phyloP scores from a whole-genome alignment of 176 grass and related monocot genomes.

The Raddia guianensis region DNA sequence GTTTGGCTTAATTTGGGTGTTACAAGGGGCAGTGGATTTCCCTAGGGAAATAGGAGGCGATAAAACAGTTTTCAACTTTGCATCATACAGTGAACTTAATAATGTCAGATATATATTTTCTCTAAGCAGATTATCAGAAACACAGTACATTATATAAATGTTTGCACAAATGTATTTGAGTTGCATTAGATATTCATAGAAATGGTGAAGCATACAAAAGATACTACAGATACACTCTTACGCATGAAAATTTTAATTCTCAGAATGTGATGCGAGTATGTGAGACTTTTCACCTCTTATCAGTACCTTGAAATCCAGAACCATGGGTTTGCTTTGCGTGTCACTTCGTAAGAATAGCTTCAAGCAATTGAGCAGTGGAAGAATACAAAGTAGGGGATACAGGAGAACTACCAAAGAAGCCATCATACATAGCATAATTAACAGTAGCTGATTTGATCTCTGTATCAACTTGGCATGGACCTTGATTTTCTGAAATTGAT shows the following conservation, averaged over 20 bases:
- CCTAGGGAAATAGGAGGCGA: too few relatives aligned
- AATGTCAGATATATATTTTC: not conserved
- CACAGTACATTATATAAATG: not conserved
- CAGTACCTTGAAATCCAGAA: not conserved
- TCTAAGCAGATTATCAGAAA: not conserved
- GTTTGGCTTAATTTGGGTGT: too few relatives aligned
- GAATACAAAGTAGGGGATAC: slow-evolving; percentile 76
- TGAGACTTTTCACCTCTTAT: not conserved
- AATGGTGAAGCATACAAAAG: not conserved
- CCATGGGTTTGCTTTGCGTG: slow-evolving; percentile 4
- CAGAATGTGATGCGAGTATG: not conserved
- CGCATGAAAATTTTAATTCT: not conserved
- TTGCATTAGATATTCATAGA: not conserved
- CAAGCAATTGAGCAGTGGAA: slow-evolving; percentile 52
- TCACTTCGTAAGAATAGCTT: slow-evolving; percentile 47
- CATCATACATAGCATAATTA: slow-evolving; percentile 75
- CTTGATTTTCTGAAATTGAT: slow-evolving; percentile 61
- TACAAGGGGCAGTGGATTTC: too few relatives aligned
- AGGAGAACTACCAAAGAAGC: slow-evolving; percentile 75
- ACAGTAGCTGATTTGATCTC: slow-evolving; percentile 73
- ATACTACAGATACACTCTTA: not conserved
- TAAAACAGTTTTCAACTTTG: not conserved
- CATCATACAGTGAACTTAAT: not conserved
- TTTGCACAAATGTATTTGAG: slow-evolving; percentile 8
- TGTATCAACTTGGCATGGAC: slow-evolving; percentile 62